A percentile compares a stretch with the other conserved stretches of the same genome.
Evolutionary conservation across 1,139 yeast species (phyloP).

Genomic region (Saccharomyces hybrid): DNA sequence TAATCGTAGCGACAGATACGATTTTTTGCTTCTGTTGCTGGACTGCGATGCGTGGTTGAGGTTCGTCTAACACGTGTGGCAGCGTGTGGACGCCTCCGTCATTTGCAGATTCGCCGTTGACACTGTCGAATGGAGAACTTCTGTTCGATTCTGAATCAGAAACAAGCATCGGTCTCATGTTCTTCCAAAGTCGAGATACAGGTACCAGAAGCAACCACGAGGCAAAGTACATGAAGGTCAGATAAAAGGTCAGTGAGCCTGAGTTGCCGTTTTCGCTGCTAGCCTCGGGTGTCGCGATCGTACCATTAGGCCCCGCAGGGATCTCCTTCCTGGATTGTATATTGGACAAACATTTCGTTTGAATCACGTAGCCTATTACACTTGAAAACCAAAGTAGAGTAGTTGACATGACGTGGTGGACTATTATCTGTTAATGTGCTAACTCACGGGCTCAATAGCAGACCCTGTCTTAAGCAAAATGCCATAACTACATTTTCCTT

Average conservation of each 20-base stretch:
- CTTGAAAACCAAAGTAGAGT: slow-evolving; percentile 8
- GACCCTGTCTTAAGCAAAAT: neutral
- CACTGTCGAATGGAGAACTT: neutral
- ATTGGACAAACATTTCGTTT: slow-evolving; percentile 9
- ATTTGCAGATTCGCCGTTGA: neutral
- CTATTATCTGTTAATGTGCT: neutral
- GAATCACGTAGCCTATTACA: slow-evolving; percentile 10
- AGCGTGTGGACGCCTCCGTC: neutral
- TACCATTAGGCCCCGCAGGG: neutral
- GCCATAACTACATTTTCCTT: neutral
- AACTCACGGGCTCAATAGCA: neutral
- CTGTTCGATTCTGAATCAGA: neutral
- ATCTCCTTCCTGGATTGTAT: slow-evolving; percentile 3
- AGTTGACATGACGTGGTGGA: neutral
- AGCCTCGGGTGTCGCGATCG: neutral
- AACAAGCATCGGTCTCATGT: slow-evolving; percentile 1
- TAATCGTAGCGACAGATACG: neutral
- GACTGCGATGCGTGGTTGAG: neutral
- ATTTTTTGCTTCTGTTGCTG: neutral
- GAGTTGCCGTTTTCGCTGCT: neutral
- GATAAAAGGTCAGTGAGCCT: slow-evolving; percentile 2
- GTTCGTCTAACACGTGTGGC: neutral
- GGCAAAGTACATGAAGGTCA: slow-evolving; percentile 6
- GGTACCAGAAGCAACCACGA: slow-evolving; percentile 6
- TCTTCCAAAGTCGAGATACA: slow-evolving; percentile 3